Evolutionary conservation across 148 eudicot genomes (phyloP).

Genomic region (Chenopodium suecicum): DNA sequence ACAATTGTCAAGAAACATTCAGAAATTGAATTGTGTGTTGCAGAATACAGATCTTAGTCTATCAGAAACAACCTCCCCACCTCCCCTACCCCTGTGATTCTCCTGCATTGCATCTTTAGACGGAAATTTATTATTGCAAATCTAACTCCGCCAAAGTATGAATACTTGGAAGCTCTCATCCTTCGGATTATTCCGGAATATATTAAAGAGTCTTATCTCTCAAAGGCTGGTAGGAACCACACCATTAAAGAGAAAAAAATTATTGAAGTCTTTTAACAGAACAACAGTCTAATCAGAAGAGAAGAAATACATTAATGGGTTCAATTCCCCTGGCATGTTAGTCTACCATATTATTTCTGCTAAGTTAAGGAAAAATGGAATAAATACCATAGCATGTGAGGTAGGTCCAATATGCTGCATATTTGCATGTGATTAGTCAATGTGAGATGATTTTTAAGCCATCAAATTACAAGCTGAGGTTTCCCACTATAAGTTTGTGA

Average conservation of each 20-base stretch:
- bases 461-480: background rate
- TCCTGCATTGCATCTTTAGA: background rate
- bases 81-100: background rate
- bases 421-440: conserved; percentile 26
- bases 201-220: background rate
- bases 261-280: background rate
- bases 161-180: background rate
- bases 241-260: background rate
- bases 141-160: background rate
- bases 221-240: conserved; percentile 7
- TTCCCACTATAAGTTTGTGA: background rate
- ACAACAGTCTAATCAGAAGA: background rate
- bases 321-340: conserved; percentile 14
- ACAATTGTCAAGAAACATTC: conserved; percentile 12
- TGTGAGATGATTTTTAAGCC: background rate
- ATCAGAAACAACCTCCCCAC: conserved; percentile 9
- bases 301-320: conserved; percentile 13
- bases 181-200: no score
- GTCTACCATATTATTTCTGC: background rate
- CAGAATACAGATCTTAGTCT: background rate
- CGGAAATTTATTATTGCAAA: background rate
- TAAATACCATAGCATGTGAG: conserved; percentile 38
- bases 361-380: background rate
- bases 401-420: conserved; percentile 24
- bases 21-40: conserved; percentile 23